A percentile compares a stretch with the other conserved stretches of the same genome.
These are phyloP conservation scores for Cyclotella choctawhatcheeana DNA, from an alignment of 108 stramenopile species.

Conservation along the genomic window DNA sequence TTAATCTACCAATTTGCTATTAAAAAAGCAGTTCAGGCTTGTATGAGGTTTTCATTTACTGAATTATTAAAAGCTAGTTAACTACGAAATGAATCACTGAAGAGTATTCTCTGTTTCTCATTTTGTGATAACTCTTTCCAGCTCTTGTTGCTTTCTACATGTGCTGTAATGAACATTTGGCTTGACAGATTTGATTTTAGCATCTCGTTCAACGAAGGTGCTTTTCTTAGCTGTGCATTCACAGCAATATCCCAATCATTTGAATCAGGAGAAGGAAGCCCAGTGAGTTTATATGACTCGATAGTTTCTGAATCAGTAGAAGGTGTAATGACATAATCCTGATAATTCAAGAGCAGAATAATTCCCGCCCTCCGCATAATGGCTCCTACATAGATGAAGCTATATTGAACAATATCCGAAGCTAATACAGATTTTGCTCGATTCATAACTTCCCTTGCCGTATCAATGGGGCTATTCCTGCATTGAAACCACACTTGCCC, in stretches of 20 bases:
- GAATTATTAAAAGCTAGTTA: constrained; percentile 1
- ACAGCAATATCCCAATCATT: constrained; percentile 52
- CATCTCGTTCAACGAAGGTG: constrained; percentile 23
- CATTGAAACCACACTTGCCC: constrained; percentile 95
- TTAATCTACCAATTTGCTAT: background rate
- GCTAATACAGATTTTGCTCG: constrained; percentile 61
- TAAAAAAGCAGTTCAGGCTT: background rate
- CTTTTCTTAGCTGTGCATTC: constrained; percentile 30
- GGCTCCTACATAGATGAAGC: constrained; percentile 71
- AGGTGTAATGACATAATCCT: constrained; percentile 19
- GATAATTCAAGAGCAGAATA: constrained; percentile 41
- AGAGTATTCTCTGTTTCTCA: constrained; percentile 75
- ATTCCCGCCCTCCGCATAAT: constrained; percentile 67
- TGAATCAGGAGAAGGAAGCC: background rate
- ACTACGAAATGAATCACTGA: constrained; percentile 73
- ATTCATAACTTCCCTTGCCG: constrained; percentile 72
- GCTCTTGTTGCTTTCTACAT: constrained; percentile 54
- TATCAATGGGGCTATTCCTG: constrained; percentile 80
- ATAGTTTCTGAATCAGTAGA: background rate
- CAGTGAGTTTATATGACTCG: background rate
- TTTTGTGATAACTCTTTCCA: constrained; percentile 53
- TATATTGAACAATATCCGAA: constrained; percentile 56
- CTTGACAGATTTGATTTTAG: constrained; percentile 48
- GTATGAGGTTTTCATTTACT: background rate
- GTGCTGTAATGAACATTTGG: constrained; percentile 68